Evolutionary conservation across 192 early-diverging fungal genomes (phyloP).

Genomic region (Coemansia sp.): DNA sequence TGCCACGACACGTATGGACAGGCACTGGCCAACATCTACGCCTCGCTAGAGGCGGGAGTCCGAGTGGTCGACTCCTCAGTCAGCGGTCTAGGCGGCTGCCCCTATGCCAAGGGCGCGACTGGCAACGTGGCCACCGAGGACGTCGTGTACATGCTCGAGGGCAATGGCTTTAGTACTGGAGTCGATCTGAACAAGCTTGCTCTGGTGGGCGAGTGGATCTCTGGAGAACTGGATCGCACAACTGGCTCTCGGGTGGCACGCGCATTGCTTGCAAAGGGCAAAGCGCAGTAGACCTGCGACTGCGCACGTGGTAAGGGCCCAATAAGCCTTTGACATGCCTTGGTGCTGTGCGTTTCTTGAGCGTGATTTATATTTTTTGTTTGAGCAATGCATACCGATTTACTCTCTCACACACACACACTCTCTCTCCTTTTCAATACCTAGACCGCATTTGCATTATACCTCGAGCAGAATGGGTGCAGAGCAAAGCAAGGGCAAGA

Average conservation of each 20-base stretch:
- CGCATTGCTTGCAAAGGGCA: slow-evolving; percentile 40
- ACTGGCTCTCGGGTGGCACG: slow-evolving; percentile 60
- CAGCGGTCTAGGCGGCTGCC: slow-evolving; percentile 94
- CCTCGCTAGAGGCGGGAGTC: slow-evolving; percentile 80
- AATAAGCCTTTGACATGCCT: neutral
- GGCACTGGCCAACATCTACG: slow-evolving; percentile 90
- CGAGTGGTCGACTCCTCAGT: slow-evolving; percentile 94
- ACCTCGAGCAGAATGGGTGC: slow-evolving; percentile 51
- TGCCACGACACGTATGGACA: slow-evolving; percentile 99
- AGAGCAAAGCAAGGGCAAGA: slow-evolving; percentile 56
- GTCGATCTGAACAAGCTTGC: slow-evolving; percentile 76
- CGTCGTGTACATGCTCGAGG: slow-evolving; percentile 91
- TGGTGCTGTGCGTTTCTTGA: neutral
- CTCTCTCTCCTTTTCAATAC: neutral
- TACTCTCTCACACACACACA: neutral
- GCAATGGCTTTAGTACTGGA: slow-evolving; percentile 81
- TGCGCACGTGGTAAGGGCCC: slow-evolving; percentile 2
- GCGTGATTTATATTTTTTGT: neutral
- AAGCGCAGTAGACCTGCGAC: neutral
- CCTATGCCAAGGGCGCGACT: slow-evolving; percentile 93
- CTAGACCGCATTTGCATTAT: neutral
- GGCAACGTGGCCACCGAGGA: slow-evolving; percentile 98
- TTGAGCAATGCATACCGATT: too few relatives aligned
- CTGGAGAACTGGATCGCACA: slow-evolving; percentile 68
- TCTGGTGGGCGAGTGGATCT: slow-evolving; percentile 87